These are phyloP conservation scores for Astrephomene gubernaculifera DNA, from an alignment of 139 green algal genomes.

Conservation along the genomic window DNA sequence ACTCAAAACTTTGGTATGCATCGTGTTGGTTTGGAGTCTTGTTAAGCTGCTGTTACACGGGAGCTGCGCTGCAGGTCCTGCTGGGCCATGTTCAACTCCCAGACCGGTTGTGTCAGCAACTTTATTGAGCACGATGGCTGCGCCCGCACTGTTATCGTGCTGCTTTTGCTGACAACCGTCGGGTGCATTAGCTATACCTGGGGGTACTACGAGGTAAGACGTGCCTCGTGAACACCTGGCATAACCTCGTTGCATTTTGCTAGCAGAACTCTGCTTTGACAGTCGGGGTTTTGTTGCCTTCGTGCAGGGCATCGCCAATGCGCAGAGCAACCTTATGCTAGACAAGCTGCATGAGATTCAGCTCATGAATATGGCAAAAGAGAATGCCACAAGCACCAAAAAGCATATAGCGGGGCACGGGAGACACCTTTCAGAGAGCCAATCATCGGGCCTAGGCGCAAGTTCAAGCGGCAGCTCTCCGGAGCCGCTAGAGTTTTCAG, in stretches of 20 bases:
- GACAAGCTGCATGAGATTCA: constrained; percentile 41
- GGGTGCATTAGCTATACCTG: constrained; percentile 45
- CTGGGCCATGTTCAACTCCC: constrained; percentile 41
- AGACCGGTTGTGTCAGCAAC: constrained; percentile 21
- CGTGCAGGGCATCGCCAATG: constrained; percentile 28
- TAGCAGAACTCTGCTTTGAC: no score
- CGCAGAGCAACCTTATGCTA: constrained; percentile 37
- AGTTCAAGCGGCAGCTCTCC: no score
- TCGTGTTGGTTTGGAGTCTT: no score
- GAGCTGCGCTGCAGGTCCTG: no score
- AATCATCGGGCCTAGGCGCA: no score
- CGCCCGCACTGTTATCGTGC: constrained; percentile 39
- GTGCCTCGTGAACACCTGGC: no score
- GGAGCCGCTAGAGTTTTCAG: no score
- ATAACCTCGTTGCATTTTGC: no score
- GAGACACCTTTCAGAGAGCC: background rate
- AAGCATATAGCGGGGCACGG: constrained; percentile 13
- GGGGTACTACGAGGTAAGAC: constrained; percentile 47
- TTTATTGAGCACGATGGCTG: constrained; percentile 45
- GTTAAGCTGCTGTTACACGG: no score
- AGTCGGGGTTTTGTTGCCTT: no score
- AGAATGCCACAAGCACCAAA: background rate
- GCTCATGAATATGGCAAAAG: constrained; percentile 4
- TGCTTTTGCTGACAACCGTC: constrained; percentile 30
- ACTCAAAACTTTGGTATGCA: no score